Base-by-base conservation (phyloP, 257 asterid species). In the Gentiana dahurica region DNA sequence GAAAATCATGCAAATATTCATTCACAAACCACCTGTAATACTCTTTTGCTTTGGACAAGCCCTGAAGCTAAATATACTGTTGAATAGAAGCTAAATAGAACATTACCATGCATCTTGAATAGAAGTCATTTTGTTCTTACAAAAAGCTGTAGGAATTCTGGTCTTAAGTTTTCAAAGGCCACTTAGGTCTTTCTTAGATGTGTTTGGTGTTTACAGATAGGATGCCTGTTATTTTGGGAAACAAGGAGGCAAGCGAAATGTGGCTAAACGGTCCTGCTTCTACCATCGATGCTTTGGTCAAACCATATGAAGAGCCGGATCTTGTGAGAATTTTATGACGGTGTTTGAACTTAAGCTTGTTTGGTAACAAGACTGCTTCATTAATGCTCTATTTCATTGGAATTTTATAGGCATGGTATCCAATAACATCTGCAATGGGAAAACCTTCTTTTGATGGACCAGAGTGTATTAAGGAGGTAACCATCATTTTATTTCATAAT, bases 161-260 rank as follows among this genome's bases (percentile, higher is more conserved):
- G 3, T 39, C 5, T 24, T 39, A 39, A 8, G 46, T n/a, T n/a
- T n/a, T n/a, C n/a, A n/a, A n/a, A n/a, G n/a, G n/a, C n/a, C n/a
- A n/a, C n/a, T n/a, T n/a, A n/a, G n/a, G n/a, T 7, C 9, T 41
- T 2, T 41, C 46, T 6, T 5, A 41, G 46, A 2, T 11, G 0
- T 4, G 9, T 41, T 41, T 41, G 46, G 5, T 41, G 8, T 41
- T 41, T 10, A 41, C 8, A 41, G 46, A 60, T 61, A 79, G 96
- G 90, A 91, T 87, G 98, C 98, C 98, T 59, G 98, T 87, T 55
- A 81, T 88, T 63, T 68, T 87, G 74, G 94, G 94, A 45, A 67
- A 73, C 86, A 77, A 81, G 77, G 90, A 78, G 65, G 77, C 94
- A 37, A 70, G 77, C 53, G 85, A 83, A 53, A 55, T 44, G 63